Percentiles rank a stretch among this genome's conserved stretches.
phyloP scores from a whole-genome alignment of 2,329 filamentous ascomycete genomes.

The Berkeleyomyces basicola region DNA sequence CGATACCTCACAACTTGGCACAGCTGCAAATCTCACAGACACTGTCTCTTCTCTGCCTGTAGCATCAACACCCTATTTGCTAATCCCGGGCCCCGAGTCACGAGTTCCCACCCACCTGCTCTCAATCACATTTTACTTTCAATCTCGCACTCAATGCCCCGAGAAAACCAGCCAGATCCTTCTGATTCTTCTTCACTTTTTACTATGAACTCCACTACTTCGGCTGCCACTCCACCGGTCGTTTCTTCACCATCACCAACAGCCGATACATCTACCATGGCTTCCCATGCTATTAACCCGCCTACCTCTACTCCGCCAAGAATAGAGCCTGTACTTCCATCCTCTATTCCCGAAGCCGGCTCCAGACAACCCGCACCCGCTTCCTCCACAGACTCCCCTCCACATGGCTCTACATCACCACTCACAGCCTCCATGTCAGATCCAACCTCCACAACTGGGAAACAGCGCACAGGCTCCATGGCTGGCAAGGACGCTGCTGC shows the following conservation, averaged over 20 bases:
- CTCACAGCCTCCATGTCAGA: neutral
- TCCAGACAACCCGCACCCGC: neutral
- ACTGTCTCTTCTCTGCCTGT: neutral
- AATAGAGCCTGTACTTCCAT: neutral
- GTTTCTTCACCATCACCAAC: neutral
- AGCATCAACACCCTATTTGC: neutral
- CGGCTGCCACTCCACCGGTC: neutral
- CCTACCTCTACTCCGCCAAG: neutral
- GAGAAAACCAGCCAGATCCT: neutral
- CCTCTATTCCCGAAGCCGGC: neutral
- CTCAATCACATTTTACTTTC: neutral
- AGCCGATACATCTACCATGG: neutral
- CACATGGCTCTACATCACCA: neutral
- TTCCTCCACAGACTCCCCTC: neutral
- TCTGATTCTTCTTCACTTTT: neutral
- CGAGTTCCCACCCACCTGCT: neutral
- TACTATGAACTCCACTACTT: conserved; percentile 1
- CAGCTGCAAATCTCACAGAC: neutral
- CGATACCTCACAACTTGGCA: neutral
- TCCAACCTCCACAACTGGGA: neutral
- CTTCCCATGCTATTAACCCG: neutral
- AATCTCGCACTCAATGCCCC: neutral
- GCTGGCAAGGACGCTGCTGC: conserved; percentile 20
- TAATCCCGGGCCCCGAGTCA: neutral
- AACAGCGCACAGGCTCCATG: conserved; percentile 6